Conservation (phyloP, 331 rosid genomes). For the Erythrophleum ivorense region DNA sequence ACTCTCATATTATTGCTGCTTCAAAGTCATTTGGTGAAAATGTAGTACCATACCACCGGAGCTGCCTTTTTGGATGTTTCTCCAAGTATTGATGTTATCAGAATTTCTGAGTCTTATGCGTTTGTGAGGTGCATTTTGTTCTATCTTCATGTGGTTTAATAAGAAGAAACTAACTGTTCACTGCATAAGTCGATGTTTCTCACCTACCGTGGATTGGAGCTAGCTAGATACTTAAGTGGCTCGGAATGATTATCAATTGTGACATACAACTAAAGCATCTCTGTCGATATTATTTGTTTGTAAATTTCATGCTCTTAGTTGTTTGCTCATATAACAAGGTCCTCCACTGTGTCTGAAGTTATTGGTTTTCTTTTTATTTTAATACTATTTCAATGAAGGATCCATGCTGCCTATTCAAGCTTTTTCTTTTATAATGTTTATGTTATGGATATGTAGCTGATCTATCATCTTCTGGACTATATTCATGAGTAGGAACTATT, state of each 20-base stretch:
- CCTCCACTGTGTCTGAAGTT: neutral
- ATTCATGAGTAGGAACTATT: neutral
- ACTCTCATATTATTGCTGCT: conserved; percentile 84
- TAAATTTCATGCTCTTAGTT: conserved; percentile 28
- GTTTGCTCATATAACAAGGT: conserved; percentile 12
- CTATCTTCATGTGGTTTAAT: neutral
- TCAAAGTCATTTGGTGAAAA: conserved; percentile 91
- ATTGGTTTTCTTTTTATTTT: neutral
- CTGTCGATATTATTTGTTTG: conserved; percentile 1
- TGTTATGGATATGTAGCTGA: conserved; percentile 31
- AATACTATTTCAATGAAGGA: conserved; percentile 19
- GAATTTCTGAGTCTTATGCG: conserved; percentile 68
- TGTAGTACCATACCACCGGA: conserved; percentile 63
- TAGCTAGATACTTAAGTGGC: neutral
- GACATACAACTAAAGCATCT: neutral
- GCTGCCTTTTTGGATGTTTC: conserved; percentile 95
- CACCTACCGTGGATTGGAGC: neutral
- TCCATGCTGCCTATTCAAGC: neutral
- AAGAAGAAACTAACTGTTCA: neutral
- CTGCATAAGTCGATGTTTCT: neutral
- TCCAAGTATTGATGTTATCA: conserved; percentile 80
- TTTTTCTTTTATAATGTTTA: neutral
- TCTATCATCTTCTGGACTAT: conserved; percentile 24
- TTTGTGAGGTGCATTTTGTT: conserved; percentile 68
- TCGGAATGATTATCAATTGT: neutral